Base-by-base conservation (phyloP, 2,329 filamentous ascomycete species). In the Aspergillus unguis region DNA sequence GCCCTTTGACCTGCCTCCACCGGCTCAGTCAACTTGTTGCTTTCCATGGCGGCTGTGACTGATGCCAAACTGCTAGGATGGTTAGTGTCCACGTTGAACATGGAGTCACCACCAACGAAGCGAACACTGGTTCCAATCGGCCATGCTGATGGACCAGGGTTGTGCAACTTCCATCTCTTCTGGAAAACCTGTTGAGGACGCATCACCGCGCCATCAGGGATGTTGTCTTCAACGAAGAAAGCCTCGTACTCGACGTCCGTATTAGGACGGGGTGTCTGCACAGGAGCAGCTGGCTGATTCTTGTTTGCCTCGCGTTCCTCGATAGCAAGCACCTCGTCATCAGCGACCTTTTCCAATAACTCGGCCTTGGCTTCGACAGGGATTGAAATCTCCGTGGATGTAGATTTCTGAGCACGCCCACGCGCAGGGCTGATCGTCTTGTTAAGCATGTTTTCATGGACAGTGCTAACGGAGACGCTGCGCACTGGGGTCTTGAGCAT, bases 401-500 rank as follows among this genome's bases (percentile, higher is more conserved):
- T 63, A 35, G 76, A 71, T 52, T 48, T 62, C 29, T 58, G 60
- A 17, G 58, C 58, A 33, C 74, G 79, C 66, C 96, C 91, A 48
- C 91, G 91, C 80, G 95, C 85, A 35, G 79, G 3, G 17, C 11
- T 70, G n/a, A 88, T 80, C 40, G 73, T 74, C 54, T 83, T 79
- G 46, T 87, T 87, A 61, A 85, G 77, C 54, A 81, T 81, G 62
- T 90, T 85, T 72, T 95, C 90, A 48, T 87, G 87, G 58, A 87
- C 80, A 6, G 92, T 97, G 45, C 85, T 92, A 48, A 99, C 88
- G 57, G 84, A 92, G 33, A 96, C 89, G 61, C 89, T 87, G 61
- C 90, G 88, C 44, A 99, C 87, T 7, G 92, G 88, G 2, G 89
- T 95, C 81, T 90, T 95, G 79, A 99, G 91, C 77, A 96, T 96